Conservation (phyloP, 2,329 filamentous ascomycete genomes). For the Beauveria pseudobassiana region DNA sequence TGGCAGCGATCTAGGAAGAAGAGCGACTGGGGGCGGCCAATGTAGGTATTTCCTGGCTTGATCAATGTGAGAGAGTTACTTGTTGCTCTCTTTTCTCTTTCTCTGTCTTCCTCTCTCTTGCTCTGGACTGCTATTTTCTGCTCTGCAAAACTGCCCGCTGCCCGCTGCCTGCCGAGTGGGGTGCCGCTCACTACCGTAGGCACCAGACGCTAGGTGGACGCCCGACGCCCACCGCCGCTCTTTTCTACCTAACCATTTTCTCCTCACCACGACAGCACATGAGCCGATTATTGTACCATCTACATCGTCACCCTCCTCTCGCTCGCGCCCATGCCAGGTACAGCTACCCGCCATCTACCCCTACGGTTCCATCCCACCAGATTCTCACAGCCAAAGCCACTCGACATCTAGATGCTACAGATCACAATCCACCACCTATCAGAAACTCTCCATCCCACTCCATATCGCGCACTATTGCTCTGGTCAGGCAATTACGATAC, state of each 20-base stretch:
- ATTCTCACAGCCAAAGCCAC: not conserved
- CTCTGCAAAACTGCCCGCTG: not conserved
- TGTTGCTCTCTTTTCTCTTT: not conserved
- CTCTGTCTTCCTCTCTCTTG: not conserved
- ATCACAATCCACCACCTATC: constrained; percentile 2
- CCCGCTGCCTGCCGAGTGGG: not conserved
- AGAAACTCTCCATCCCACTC: not conserved
- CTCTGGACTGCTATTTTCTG: no score
- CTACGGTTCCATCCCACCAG: not conserved
- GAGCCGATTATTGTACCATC: not conserved
- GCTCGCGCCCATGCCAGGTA: not conserved
- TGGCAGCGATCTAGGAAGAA: constrained; percentile 16
- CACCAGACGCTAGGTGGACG: not conserved
- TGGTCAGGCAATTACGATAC: not conserved
- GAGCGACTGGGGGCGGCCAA: not conserved
- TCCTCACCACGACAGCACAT: not conserved
- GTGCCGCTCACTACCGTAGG: not conserved
- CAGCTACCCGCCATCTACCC: not conserved
- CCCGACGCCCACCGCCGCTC: not conserved
- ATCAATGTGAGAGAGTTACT: no score
- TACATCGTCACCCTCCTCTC: not conserved
- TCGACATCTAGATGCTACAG: not conserved
- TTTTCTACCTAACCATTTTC: no score
- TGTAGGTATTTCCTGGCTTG: no score
- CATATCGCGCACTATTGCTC: no score